phyloP scores from a whole-genome alignment of 192 early-diverging fungal genomes.

The Linnemannia elongata region DNA sequence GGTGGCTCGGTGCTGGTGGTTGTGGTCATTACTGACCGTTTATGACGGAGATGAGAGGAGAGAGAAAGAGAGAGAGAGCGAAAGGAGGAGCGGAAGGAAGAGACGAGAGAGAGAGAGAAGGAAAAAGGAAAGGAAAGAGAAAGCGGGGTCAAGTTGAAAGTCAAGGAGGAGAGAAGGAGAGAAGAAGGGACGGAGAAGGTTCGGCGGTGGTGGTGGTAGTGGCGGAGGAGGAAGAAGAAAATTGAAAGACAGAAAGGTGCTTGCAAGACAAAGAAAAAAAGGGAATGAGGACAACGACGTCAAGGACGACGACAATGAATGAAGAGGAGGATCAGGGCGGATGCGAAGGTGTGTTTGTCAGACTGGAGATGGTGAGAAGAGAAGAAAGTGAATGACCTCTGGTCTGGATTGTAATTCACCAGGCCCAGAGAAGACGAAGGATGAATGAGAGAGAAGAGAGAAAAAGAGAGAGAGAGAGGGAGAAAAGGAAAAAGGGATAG shows the following conservation, averaged over 20 bases:
- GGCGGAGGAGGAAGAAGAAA: background rate
- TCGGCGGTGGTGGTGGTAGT: background rate
- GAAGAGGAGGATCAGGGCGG: background rate
- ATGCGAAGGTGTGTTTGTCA: background rate
- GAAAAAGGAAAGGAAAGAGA: background rate
- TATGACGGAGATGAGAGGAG: background rate
- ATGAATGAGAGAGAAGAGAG: background rate
- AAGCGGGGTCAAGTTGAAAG: background rate
- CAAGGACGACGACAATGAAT: background rate
- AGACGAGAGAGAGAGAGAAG: background rate
- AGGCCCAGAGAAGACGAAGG: background rate
- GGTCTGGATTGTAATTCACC: constrained; percentile 40
- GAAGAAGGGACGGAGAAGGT: background rate
- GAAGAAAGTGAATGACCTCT: background rate
- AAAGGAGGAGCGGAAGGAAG: background rate
- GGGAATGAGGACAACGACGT: background rate
- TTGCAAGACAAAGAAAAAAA: background rate
- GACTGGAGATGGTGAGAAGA: background rate
- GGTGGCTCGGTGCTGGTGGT: constrained; percentile 32
- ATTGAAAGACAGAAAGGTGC: background rate
- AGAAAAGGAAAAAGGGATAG: background rate
- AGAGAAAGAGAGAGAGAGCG: background rate
- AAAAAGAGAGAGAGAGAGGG: background rate
- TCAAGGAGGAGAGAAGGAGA: background rate
- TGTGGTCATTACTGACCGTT: constrained; percentile 26